These are phyloP conservation scores for Besnoitia besnoiti DNA, from an alignment of 169 alveolate species.

Conservation along the genomic window DNA sequence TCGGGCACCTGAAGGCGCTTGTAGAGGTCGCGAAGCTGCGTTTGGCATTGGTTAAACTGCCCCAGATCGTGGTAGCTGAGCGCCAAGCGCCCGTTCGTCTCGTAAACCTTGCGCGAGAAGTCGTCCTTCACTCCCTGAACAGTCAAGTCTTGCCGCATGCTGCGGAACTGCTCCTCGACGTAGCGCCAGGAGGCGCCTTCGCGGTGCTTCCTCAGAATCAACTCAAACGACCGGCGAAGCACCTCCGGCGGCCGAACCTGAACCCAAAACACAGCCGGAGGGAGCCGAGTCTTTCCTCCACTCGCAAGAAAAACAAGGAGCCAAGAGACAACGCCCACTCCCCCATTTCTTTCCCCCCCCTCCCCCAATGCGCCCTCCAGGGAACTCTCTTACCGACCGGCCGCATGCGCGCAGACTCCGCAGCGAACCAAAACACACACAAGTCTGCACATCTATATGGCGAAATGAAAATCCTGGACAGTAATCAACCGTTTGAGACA, in stretches of 20 bases:
- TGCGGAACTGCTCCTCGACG: conserved; percentile 89
- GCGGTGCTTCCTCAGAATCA: neutral
- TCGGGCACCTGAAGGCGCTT: conserved; percentile 28
- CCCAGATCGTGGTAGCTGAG: conserved; percentile 91
- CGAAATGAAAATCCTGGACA: no score
- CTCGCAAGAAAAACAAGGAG: neutral
- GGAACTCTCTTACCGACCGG: no score
- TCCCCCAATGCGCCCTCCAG: no score
- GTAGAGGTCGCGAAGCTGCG: conserved; percentile 80
- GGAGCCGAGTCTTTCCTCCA: no score
- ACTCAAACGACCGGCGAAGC: neutral
- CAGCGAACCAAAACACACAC: no score
- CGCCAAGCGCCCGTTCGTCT: conserved; percentile 93
- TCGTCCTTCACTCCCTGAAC: conserved; percentile 90
- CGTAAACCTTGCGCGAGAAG: conserved; percentile 90
- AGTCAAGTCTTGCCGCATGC: conserved; percentile 91
- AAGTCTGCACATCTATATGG: no score
- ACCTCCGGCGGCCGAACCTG: conserved; percentile 27
- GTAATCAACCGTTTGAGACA: no score
- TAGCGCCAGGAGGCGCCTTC: conserved; percentile 75
- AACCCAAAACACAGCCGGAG: neutral
- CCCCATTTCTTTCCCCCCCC: no score
- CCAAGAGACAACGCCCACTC: no score
- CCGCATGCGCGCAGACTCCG: no score
- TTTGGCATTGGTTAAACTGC: conserved; percentile 94